Base-by-base conservation (phyloP, 192 early-diverging fungal species). In the Physocladia obscura region DNA sequence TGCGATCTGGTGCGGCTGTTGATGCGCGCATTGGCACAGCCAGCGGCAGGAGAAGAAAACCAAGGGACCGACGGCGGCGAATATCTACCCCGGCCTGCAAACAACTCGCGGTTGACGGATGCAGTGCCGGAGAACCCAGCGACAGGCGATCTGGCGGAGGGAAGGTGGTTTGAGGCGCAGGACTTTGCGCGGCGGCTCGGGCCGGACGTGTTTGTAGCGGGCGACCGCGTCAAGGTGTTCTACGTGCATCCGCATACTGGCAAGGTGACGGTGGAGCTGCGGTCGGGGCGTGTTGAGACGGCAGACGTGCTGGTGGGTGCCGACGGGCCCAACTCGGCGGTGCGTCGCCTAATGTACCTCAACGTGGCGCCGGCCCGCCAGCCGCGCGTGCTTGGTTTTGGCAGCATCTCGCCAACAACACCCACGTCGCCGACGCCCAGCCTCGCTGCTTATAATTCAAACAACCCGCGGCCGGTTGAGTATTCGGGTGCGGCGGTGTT, bases 321-420 rank as follows among this genome's bases (percentile, higher is more conserved):
- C 1, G 83, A 85, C 51, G 83, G 83, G 6, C 38, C 74, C 11
- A 48, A 82, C 44, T 85, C 83, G 37, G 77, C 70, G 56, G 83
- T 85, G 27, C 56, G 81, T 11, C 67, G 73, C 17, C 71, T 82
- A n/a, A 29, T 85, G 70, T 72, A 62, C 36, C 54, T 68, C 35
- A 68, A 68, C 39, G 38, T 62, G 49, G 24, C 27, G 2, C 58
- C 64, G 47, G 32, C 32, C 8, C 11, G 11, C 13, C 40, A 44
- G 40, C 59, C 5, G 17, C 11, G 15, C 11, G 3, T 57, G 11
- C 30, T 57, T 5, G n/a, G n/a, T n/a, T n/a, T n/a, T n/a, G n/a
- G n/a, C n/a, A 13, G 11, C 11, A n/a, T 44, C 11, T 24, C 40
- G 2, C 34, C 59, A 8, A 11, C 24, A 4, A 21, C 36, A 13